These are phyloP conservation scores for Psilocybe mexicana DNA, from an alignment of 1,284 basidiomycete genomes.

Conservation along the genomic window DNA sequence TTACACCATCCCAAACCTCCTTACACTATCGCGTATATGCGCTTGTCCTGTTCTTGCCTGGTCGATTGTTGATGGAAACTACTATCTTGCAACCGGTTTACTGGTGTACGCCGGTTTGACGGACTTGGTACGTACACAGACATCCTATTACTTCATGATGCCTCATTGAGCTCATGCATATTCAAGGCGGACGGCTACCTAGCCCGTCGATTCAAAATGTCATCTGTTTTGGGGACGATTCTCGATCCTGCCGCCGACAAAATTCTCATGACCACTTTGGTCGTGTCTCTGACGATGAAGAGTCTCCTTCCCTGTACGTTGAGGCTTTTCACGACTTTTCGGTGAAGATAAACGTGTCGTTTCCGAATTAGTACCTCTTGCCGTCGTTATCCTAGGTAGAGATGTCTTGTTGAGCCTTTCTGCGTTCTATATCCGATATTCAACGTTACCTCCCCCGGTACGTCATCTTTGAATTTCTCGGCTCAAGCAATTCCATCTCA, in stretches of 20 bases:
- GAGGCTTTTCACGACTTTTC: background rate
- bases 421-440: constrained; percentile 94
- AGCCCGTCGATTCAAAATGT: constrained; percentile 84
- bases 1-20: constrained; percentile 91
- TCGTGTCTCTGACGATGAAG: constrained; percentile 82
- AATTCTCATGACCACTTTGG: constrained; percentile 92
- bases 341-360: constrained; percentile 1
- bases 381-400: constrained; percentile 85
- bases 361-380: constrained; percentile 68
- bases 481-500: background rate
- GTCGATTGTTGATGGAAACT: constrained; percentile 87
- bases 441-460: constrained; percentile 85
- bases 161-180: constrained; percentile 20
- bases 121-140: constrained; percentile 69
- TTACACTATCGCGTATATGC: constrained; percentile 85
- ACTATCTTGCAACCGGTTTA: constrained; percentile 76
- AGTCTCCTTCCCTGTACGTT: constrained; percentile 80
- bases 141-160: background rate
- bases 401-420: constrained; percentile 87
- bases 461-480: constrained; percentile 29
- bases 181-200: constrained; percentile 86
- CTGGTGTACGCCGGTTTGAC: constrained; percentile 89
- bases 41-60: constrained; percentile 91
- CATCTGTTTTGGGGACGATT: constrained; percentile 89
- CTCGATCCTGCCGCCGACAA: constrained; percentile 99